phyloP scores from a whole-genome alignment of 1,284 basidiomycete species.

The Paramarasmius palmivorus region DNA sequence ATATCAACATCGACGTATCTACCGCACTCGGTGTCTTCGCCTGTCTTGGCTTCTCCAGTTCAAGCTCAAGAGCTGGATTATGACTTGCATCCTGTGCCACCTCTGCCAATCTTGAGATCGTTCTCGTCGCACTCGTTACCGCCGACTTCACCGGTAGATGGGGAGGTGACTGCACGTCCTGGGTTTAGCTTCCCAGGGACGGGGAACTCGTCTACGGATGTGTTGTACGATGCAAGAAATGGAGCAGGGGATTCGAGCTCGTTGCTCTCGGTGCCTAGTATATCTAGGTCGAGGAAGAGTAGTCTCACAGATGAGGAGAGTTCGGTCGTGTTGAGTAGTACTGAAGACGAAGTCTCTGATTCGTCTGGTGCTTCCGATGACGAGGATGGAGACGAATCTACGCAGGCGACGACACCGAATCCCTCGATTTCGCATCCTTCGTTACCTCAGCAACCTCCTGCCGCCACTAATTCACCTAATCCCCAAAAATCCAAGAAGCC shows the following conservation, averaged over 20 bases:
- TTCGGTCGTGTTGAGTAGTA: neutral
- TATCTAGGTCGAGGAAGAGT: neutral
- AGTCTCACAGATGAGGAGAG: neutral
- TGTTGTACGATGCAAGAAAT: too few relatives aligned
- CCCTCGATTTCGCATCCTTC: neutral
- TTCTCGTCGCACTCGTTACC: too few relatives aligned
- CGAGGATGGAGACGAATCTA: conserved; percentile 26
- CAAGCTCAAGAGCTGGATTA: neutral
- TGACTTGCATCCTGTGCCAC: too few relatives aligned
- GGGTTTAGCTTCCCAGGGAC: too few relatives aligned
- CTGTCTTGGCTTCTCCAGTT: conserved; percentile 2
- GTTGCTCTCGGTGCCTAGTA: conserved; percentile 19
- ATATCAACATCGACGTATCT: conserved; percentile 49
- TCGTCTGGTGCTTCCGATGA: conserved; percentile 21
- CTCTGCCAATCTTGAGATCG: too few relatives aligned
- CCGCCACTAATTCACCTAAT: conserved; percentile 4
- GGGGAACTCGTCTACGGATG: too few relatives aligned
- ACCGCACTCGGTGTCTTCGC: conserved; percentile 13
- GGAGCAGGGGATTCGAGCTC: conserved; percentile 9
- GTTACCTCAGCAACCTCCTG: neutral
- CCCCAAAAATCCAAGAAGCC: conserved; percentile 23
- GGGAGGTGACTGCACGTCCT: too few relatives aligned
- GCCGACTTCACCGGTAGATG: too few relatives aligned
- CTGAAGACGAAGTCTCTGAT: conserved; percentile 2
- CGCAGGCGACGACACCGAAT: conserved; percentile 23